These are phyloP conservation scores for Pisolithus marmoratus DNA, from an alignment of 768 basidiomycete species.

Conservation along the genomic window DNA sequence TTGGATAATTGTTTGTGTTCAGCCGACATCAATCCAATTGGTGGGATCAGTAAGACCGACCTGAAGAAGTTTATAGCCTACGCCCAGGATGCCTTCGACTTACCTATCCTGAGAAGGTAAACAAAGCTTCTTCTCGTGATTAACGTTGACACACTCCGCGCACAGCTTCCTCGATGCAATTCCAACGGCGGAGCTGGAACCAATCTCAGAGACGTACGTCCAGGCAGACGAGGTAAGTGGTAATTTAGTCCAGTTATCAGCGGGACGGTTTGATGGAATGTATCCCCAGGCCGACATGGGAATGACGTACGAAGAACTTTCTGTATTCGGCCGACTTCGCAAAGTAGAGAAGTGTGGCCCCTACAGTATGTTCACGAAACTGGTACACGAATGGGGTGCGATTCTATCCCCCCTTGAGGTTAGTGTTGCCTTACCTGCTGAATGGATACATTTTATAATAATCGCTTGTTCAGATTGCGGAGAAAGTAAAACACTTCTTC, in stretches of 20 bases:
- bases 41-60: constrained; percentile 96
- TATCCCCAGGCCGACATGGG: constrained; percentile 85
- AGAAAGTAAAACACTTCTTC: constrained; percentile 96
- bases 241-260: too few relatives aligned
- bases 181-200: constrained; percentile 95
- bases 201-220: constrained; percentile 88
- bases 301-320: constrained; percentile 98
- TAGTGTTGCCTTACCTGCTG: constrained; percentile 3
- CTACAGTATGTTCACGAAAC: constrained; percentile 94
- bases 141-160: background rate
- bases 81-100: constrained; percentile 68
- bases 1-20: background rate
- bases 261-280: background rate
- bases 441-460: background rate
- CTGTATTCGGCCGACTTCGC: constrained; percentile 85
- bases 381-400: constrained; percentile 90
- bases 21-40: constrained; percentile 99
- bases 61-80: constrained; percentile 93
- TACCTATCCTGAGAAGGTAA: constrained; percentile 79
- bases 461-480: constrained; percentile 63
- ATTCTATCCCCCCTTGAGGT: constrained; percentile 81
- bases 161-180: constrained; percentile 83
- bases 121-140: constrained; percentile 8
- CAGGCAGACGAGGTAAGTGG: constrained; percentile 84
- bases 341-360: constrained; percentile 98